Evolutionary conservation across 176 grass and related monocot species (phyloP).

Genomic region (Cocos nucifera): DNA sequence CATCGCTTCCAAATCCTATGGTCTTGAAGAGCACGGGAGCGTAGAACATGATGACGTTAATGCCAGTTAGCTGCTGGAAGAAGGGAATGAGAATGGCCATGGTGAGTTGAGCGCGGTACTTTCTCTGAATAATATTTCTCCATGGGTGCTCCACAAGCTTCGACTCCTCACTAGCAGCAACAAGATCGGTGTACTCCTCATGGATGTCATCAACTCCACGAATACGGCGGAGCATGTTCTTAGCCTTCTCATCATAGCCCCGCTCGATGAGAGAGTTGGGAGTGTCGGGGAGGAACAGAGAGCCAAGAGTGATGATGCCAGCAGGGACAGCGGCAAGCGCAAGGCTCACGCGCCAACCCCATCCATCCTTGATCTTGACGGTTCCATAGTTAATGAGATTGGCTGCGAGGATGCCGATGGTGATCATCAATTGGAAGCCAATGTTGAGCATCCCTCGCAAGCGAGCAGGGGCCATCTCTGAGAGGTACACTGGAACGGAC

Average conservation of each 20-base stretch:
- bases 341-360: slow-evolving; percentile 85
- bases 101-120: slow-evolving; percentile 53
- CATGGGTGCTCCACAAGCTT: slow-evolving; percentile 55
- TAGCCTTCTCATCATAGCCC: slow-evolving; percentile 43
- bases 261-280: slow-evolving; percentile 89
- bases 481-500: slow-evolving; percentile 88
- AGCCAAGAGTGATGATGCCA: slow-evolving; percentile 65
- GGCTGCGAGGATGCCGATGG: slow-evolving; percentile 70
- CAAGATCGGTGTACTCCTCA: slow-evolving; percentile 72
- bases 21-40: slow-evolving; percentile 85
- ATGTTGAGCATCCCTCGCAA: slow-evolving; percentile 97
- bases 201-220: slow-evolving; percentile 74
- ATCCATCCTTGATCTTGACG: slow-evolving; percentile 60
- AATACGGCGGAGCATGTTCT: slow-evolving; percentile 68
- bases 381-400: slow-evolving; percentile 92
- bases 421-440: slow-evolving; percentile 91
- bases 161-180: slow-evolving; percentile 68
- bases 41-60: slow-evolving; percentile 45
- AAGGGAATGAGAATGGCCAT: slow-evolving; percentile 68
- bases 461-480: slow-evolving; percentile 86
- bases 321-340: slow-evolving; percentile 78
- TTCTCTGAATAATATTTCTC: slow-evolving; percentile 54
- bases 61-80: slow-evolving; percentile 42
- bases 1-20: slow-evolving; percentile 65
- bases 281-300: slow-evolving; percentile 87